phyloP scores from a whole-genome alignment of 179 eudicot species.

The Beta macrorhiza region DNA sequence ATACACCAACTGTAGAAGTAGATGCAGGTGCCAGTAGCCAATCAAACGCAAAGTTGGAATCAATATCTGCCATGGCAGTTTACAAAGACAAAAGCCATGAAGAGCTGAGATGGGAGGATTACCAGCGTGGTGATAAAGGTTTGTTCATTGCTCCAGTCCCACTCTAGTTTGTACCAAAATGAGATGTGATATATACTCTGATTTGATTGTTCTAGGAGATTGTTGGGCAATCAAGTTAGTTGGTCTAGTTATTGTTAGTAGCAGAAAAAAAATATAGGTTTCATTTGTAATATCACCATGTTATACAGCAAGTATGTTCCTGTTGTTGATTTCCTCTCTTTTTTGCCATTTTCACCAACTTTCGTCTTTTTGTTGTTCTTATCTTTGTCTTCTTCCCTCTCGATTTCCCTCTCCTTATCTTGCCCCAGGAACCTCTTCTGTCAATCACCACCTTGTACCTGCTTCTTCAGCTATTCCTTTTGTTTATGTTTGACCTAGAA shows the following conservation, averaged over 20 bases:
- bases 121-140: conserved; percentile 96
- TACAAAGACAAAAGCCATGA: conserved; percentile 97
- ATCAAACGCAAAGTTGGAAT: conserved; percentile 72
- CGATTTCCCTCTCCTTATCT: neutral
- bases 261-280: too few species aligned
- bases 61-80: conserved; percentile 89
- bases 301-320: too few species aligned
- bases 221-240: too few species aligned
- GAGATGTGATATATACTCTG: neutral
- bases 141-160: conserved; percentile 6
- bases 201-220: too few species aligned
- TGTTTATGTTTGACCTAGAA: neutral
- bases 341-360: too few species aligned
- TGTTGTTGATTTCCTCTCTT: too few species aligned
- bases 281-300: too few species aligned
- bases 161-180: neutral
- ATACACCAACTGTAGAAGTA: conserved; percentile 64
- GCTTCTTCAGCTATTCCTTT: neutral
- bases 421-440: neutral
- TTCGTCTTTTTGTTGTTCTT: too few species aligned
- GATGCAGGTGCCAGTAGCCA: conserved; percentile 55
- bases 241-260: too few species aligned
- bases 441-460: neutral
- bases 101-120: conserved; percentile 98
- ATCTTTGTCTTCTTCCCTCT: too few species aligned